These are phyloP conservation scores for Rubroboletus pulcherrimus DNA, from an alignment of 768 basidiomycete genomes.

Conservation along the genomic window DNA sequence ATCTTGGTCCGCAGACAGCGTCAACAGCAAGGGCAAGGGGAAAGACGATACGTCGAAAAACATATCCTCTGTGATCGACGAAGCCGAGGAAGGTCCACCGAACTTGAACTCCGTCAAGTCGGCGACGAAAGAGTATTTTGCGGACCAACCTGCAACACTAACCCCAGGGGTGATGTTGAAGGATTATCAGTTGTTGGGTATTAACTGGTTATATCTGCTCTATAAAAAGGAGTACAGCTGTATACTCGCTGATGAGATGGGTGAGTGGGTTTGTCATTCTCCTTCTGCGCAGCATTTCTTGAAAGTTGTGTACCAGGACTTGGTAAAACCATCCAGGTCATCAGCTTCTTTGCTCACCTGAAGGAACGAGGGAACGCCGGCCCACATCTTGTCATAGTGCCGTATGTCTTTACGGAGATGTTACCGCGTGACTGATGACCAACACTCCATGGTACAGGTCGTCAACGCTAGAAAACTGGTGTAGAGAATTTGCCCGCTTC, in stretches of 20 bases:
- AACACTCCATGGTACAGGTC: conserved; percentile 47
- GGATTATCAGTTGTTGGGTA: conserved; percentile 95
- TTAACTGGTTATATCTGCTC: conserved; percentile 93
- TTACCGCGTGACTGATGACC: conserved; percentile 2
- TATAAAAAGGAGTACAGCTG: conserved; percentile 81
- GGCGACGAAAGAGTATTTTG: conserved; percentile 60
- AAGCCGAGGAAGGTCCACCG: conserved; percentile 60
- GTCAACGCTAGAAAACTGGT: conserved; percentile 98
- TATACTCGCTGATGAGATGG: conserved; percentile 99
- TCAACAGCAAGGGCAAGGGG: conserved; percentile 36
- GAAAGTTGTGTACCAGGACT: conserved; percentile 54
- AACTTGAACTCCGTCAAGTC: conserved; percentile 48
- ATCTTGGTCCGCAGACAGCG: conserved; percentile 57
- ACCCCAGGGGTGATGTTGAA: conserved; percentile 73
- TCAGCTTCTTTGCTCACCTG: conserved; percentile 89
- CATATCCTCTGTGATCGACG: conserved; percentile 27
- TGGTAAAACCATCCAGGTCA: conserved; percentile 98
- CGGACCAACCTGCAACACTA: conserved; percentile 67
- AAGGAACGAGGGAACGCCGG: conserved; percentile 76
- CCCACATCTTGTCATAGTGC: conserved; percentile 92
- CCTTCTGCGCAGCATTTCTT: not conserved
- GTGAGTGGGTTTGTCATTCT: conserved; percentile 41
- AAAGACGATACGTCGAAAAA: conserved; percentile 31
- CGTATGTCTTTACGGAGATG: conserved; percentile 51
- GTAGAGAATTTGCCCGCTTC: conserved; percentile 91